phyloP scores from a whole-genome alignment of 108 stramenopile genomes.

The Nitzschia inconspicua region DNA sequence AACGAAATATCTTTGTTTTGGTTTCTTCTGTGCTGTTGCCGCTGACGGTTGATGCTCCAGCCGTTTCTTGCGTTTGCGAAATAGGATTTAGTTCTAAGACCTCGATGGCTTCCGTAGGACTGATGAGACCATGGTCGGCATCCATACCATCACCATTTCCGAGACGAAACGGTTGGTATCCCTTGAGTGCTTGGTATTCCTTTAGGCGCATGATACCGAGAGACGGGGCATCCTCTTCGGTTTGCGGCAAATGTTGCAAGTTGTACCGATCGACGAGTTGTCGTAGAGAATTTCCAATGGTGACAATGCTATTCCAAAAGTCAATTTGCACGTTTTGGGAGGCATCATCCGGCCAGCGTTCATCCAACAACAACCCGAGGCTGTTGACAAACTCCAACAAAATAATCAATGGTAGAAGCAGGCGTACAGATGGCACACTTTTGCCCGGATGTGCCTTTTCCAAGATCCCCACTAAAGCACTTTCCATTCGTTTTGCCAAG shows the following conservation, averaged over 20 bases:
- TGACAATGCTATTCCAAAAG: constrained; percentile 30
- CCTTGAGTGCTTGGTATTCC: constrained; percentile 28
- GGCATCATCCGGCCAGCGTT: background rate
- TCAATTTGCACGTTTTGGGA: background rate
- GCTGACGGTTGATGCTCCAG: background rate
- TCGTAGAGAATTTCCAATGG: constrained; percentile 10
- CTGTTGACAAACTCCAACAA: constrained; percentile 12
- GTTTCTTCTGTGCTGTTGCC: background rate
- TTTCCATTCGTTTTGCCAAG: constrained; percentile 12
- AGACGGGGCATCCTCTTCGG: background rate
- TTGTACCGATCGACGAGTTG: background rate
- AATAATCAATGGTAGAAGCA: constrained; percentile 24
- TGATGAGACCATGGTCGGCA: background rate
- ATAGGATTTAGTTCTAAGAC: constrained; percentile 16
- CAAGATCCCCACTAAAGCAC: background rate
- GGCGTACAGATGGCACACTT: constrained; percentile 15
- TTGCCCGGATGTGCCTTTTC: constrained; percentile 4
- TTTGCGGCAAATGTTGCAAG: background rate
- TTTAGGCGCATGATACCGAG: background rate
- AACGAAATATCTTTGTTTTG: constrained; percentile 2
- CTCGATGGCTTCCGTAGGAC: constrained; percentile 6
- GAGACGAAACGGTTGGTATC: constrained; percentile 32
- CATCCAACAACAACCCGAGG: constrained; percentile 4
- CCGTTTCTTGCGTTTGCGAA: constrained; percentile 13
- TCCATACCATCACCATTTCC: constrained; percentile 2